Percentiles rank a stretch among this genome's conserved stretches.
Conservation (phyloP, 2,329 filamentous ascomycete genomes). For the Daldinia eschscholtzii region DNA sequence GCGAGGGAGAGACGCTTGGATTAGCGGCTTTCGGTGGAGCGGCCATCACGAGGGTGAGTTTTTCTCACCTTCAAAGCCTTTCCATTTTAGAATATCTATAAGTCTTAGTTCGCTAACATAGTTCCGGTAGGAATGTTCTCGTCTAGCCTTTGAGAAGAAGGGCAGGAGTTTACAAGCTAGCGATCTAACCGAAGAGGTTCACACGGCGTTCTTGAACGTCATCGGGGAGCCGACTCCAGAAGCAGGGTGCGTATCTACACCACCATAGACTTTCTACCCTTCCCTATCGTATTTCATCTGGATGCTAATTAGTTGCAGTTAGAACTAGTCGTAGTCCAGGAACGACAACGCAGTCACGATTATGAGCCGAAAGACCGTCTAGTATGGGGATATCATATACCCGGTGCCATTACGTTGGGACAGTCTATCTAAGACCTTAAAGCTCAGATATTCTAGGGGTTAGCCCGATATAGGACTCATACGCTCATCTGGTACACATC, state of each 20-base stretch:
- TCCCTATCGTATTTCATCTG: background rate
- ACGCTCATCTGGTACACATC: background rate
- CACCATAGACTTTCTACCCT: background rate
- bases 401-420: no score
- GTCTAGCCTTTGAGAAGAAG: slow-evolving; percentile 85
- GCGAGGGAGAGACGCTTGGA: slow-evolving; percentile 73
- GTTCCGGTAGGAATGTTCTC: slow-evolving; percentile 78
- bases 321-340: slow-evolving; percentile 14
- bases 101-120: background rate
- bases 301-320: slow-evolving; percentile 42
- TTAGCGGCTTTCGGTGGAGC: slow-evolving; percentile 89
- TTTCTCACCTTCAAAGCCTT: no score
- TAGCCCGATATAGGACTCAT: background rate
- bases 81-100: no score
- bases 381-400: background rate
- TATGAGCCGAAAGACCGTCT: slow-evolving; percentile 19
- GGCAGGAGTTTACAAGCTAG: slow-evolving; percentile 92
- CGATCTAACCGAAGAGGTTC: slow-evolving; percentile 91
- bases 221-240: slow-evolving; percentile 73
- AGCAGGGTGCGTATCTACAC: slow-evolving; percentile 30
- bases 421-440: background rate
- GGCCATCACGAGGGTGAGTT: slow-evolving; percentile 81
- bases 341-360: slow-evolving; percentile 23
- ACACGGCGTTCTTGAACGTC: slow-evolving; percentile 81
- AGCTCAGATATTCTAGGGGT: background rate